These are phyloP conservation scores for Babesia bovis DNA, from an alignment of 169 alveolate species.

Conservation along the genomic window DNA sequence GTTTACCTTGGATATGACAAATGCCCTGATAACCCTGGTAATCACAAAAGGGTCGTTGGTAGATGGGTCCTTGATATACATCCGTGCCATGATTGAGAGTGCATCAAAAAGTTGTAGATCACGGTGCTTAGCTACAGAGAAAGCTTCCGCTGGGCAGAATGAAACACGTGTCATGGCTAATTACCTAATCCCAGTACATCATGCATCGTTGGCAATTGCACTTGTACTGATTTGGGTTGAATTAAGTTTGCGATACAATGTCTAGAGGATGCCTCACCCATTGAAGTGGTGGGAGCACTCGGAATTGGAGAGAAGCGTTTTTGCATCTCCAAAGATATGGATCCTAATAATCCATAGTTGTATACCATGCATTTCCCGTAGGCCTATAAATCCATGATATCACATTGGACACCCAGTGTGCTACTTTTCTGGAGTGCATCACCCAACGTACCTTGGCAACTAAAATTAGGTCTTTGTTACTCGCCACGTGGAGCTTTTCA, in stretches of 20 bases:
- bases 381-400: conserved; percentile 23
- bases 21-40: conserved; percentile 50
- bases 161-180: conserved; percentile 21
- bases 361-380: conserved; percentile 56
- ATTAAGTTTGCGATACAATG: conserved; percentile 14
- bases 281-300: conserved; percentile 4
- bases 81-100: conserved; percentile 41
- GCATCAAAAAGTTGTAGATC: conserved; percentile 55
- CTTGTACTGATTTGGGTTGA: conserved; percentile 5
- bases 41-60: conserved; percentile 41
- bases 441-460: conserved; percentile 43
- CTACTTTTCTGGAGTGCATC: not conserved
- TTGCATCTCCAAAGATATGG: conserved; percentile 53
- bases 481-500: conserved; percentile 40
- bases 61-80: not conserved
- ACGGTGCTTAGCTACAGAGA: conserved; percentile 64
- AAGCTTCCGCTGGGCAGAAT: conserved; percentile 56
- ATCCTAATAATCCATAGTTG: conserved; percentile 29
- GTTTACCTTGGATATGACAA: conserved; percentile 65
- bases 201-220: conserved; percentile 30
- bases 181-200: conserved; percentile 56
- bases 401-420: not conserved
- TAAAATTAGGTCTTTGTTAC: conserved; percentile 35
- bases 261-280: no score
- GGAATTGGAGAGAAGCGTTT: conserved; percentile 2